Conservation (phyloP, 345 rosid species). For the Populus deltoides region DNA sequence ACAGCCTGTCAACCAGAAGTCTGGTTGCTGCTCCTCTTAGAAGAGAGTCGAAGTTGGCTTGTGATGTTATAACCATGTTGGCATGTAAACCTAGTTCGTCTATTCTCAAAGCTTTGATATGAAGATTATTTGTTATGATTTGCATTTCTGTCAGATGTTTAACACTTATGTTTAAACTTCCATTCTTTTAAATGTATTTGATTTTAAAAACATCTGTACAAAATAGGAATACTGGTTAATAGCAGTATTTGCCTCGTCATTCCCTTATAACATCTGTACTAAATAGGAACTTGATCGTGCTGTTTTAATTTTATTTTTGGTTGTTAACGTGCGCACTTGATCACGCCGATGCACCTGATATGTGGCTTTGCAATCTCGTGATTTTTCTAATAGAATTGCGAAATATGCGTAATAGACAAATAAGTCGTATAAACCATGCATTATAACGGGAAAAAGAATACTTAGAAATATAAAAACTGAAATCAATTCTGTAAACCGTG, state of each 20-base stretch:
- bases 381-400: too few relatives aligned
- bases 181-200: constrained; percentile 57
- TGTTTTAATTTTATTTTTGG: too few relatives aligned
- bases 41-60: constrained; percentile 3
- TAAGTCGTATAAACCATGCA: too few relatives aligned
- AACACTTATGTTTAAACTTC: constrained; percentile 21
- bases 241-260: constrained; percentile 14
- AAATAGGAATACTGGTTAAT: constrained; percentile 44
- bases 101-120: constrained; percentile 26
- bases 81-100: constrained; percentile 46
- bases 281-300: too few relatives aligned
- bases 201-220: constrained; percentile 46
- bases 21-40: constrained; percentile 71
- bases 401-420: too few relatives aligned
- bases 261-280: too few relatives aligned
- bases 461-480: too few relatives aligned
- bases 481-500: too few relatives aligned
- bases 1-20: constrained; percentile 64
- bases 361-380: too few relatives aligned
- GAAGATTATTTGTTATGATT: constrained; percentile 29
- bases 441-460: too few relatives aligned
- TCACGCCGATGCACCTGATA: too few relatives aligned
- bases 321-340: too few relatives aligned
- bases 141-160: constrained; percentile 23
- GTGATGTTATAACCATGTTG: constrained; percentile 23